phyloP scores from a whole-genome alignment of 2,329 filamentous ascomycete species.

The Ophiocordyceps polyrhachis-furcata region DNA sequence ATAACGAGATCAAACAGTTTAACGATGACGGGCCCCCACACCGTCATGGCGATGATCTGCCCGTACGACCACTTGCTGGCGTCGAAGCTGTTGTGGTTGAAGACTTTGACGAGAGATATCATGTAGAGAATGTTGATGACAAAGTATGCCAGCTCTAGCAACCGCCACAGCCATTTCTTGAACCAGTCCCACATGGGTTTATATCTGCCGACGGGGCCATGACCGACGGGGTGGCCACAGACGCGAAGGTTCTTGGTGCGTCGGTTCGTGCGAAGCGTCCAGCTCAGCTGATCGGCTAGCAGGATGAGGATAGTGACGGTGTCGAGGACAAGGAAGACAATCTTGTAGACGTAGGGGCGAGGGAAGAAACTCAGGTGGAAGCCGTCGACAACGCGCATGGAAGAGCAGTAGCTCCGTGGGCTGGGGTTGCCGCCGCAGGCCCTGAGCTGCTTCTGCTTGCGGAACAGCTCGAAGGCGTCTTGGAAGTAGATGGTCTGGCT shows the following conservation, averaged over 20 bases:
- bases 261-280: slow-evolving; percentile 17
- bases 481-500: slow-evolving; percentile 17
- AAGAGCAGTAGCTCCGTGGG: slow-evolving; percentile 18
- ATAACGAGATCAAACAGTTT: slow-evolving; percentile 19
- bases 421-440: slow-evolving; percentile 19
- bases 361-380: slow-evolving; percentile 18
- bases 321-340: slow-evolving; percentile 18
- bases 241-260: slow-evolving; percentile 13
- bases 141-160: slow-evolving; percentile 16
- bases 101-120: slow-evolving; percentile 17
- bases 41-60: slow-evolving; percentile 20
- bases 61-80: slow-evolving; percentile 18
- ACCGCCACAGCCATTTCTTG: slow-evolving; percentile 16
- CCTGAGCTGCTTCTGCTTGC: slow-evolving; percentile 11
- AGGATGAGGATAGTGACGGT: slow-evolving; percentile 17
- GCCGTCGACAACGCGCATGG: slow-evolving; percentile 15
- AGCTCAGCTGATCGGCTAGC: slow-evolving; percentile 15
- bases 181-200: slow-evolving; percentile 11
- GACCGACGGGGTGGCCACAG: slow-evolving; percentile 13
- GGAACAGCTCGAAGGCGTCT: slow-evolving; percentile 16
- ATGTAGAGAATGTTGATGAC: slow-evolving; percentile 20
- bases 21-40: slow-evolving; percentile 21
- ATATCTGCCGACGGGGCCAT: slow-evolving; percentile 12
- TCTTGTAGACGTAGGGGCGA: slow-evolving; percentile 18
- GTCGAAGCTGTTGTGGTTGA: slow-evolving; percentile 16